Conservation (phyloP, 192 early-diverging fungal genomes). For the Gamsiella multidivaricata region DNA sequence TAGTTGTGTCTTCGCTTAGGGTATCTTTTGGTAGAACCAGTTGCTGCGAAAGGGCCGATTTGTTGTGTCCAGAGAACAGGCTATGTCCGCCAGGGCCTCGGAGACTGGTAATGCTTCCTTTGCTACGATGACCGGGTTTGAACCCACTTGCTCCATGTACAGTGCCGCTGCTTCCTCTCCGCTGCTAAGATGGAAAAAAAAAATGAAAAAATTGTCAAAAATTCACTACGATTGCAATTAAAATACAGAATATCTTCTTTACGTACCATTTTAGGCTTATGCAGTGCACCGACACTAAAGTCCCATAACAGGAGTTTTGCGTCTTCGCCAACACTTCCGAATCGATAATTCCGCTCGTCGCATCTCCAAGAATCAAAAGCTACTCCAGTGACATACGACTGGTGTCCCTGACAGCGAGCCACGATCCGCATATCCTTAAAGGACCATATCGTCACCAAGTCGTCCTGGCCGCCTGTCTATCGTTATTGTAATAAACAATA, state of each 20-base stretch:
- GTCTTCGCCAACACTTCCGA: constrained; percentile 93
- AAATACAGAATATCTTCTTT: background rate
- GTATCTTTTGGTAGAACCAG: background rate
- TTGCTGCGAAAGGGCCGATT: background rate
- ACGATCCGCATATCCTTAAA: constrained; percentile 81
- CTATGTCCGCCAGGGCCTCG: constrained; percentile 41
- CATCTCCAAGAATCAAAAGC: constrained; percentile 87
- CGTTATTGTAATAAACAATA: background rate
- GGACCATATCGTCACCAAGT: constrained; percentile 91
- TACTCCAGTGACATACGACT: constrained; percentile 88
- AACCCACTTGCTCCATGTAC: constrained; percentile 21
- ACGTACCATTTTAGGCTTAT: constrained; percentile 75
- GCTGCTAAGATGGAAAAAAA: constrained; percentile 4
- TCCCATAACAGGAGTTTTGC: constrained; percentile 91
- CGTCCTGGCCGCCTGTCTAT: constrained; percentile 90
- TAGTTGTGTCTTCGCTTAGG: background rate
- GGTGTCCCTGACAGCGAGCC: constrained; percentile 91
- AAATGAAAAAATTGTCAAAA: background rate
- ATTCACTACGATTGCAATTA: no score
- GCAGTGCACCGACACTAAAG: constrained; percentile 82
- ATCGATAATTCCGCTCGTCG: constrained; percentile 81
- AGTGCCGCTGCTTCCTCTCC: constrained; percentile 47
- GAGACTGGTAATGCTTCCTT: constrained; percentile 41
- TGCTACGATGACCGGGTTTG: constrained; percentile 43
- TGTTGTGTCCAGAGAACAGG: constrained; percentile 34